Evolutionary conservation across 1,284 basidiomycete species (phyloP), one percentile per base, ranked within the genome.

Genomic region (Schizophyllum amplum): DNA sequence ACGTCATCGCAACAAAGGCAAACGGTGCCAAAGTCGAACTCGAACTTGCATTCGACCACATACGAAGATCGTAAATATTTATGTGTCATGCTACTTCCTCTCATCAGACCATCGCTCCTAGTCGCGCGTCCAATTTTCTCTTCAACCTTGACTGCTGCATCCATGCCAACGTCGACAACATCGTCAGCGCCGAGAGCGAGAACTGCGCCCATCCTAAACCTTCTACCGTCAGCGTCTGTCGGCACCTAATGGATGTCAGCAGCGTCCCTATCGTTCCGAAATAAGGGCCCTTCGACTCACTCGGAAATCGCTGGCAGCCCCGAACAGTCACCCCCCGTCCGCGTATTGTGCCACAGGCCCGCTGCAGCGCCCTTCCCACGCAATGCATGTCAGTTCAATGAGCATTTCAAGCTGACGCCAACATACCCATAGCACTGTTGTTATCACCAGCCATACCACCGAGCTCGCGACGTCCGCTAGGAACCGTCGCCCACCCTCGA

Each of bases 171-270:
- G 87, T 86, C 26, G 76, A 73, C 5, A 77, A 54, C 52, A 87
- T 67, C 9, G 84, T 82, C 57, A 84, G 55, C n/a, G 76, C 60
- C 61, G 82, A 85, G n/a, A 90, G 67, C n/a, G 75, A 77, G 60
- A 88, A 83, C 61, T 87, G 84, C 53, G 83, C 80, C 87, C 87
- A 90, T 5, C 86, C 86, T 23, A 90, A 66, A 1, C 83, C 83
- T 68, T 86, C 84, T 13, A 87, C 82, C 6, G 86, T 86, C 59
- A 89, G 70, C 2, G 79, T 79, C 67, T 89, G 82, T 61, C 84
- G 76, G 68, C 87, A 90, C 62, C 83, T 86, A n/a, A 60, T 57
- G 57, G 17, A 17, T 62, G 27, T 52, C 61, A 64, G 58, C 61
- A 51, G 62, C 49, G 68, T 57, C 57, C 61, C 61, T n/a, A n/a